Conservation (phyloP, 768 basidiomycete genomes). For the Boletus sp. region DNA sequence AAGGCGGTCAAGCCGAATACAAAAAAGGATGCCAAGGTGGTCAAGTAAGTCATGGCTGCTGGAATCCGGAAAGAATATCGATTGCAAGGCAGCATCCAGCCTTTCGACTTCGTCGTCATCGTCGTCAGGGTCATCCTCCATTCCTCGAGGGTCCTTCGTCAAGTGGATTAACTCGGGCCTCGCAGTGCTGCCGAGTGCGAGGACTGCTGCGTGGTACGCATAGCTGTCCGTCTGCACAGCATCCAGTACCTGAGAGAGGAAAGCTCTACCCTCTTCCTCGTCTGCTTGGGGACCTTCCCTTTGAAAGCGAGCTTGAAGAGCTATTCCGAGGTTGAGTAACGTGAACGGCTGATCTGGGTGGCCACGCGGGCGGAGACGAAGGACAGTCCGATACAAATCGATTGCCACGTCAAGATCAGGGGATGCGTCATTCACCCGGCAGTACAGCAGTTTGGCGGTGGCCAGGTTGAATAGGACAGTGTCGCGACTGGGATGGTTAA, state of each 20-base stretch:
- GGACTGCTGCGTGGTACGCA: not conserved
- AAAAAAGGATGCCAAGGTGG: not conserved
- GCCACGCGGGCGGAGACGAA: not conserved
- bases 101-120: not conserved
- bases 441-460: not conserved
- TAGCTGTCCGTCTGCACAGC: not conserved
- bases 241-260: not conserved
- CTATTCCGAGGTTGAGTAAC: not conserved
- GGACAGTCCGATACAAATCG: not conserved
- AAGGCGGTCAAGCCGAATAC: not conserved
- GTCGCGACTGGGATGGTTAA: slow-evolving; percentile 11
- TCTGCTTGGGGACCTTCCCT: not conserved
- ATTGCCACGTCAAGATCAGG: slow-evolving; percentile 2
- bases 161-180: not conserved
- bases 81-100: not conserved
- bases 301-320: not conserved
- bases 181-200: not conserved
- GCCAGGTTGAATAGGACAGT: slow-evolving; percentile 10
- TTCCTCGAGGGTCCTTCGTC: not conserved
- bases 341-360: not conserved
- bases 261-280: not conserved
- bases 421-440: not conserved
- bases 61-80: not conserved
- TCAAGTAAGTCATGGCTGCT: not conserved
- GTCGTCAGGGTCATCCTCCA: not conserved